Conservation (phyloP, 2,329 filamentous ascomycete species). For the Drechslerella dactyloides region DNA sequence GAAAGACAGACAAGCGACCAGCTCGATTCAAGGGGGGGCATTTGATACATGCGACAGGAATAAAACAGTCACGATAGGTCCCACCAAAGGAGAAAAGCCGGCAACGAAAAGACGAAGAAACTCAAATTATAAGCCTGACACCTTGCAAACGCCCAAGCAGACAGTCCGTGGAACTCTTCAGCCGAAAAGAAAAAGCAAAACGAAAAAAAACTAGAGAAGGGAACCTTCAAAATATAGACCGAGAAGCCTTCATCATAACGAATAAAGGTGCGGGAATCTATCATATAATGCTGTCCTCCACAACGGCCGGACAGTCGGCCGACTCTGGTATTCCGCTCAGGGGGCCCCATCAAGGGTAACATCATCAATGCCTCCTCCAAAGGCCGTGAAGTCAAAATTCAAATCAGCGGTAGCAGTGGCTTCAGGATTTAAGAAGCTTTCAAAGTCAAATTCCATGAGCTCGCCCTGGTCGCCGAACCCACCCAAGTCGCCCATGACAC, state of each 20-base stretch:
- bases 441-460: conserved; percentile 66
- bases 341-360: conserved; percentile 34
- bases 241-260: conserved; percentile 3
- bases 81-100: conserved; percentile 13
- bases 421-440: conserved; percentile 66
- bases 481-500: conserved; percentile 17
- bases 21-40: not conserved
- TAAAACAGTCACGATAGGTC: conserved; percentile 9
- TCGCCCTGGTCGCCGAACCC: conserved; percentile 28
- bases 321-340: conserved; percentile 6
- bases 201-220: not conserved
- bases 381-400: conserved; percentile 41
- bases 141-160: conserved; percentile 14
- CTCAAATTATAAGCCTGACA: conserved; percentile 18
- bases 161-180: too few relatives aligned
- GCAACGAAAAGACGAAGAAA: conserved; percentile 11
- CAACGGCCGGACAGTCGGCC: not conserved
- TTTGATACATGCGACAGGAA: not conserved
- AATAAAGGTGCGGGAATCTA: conserved; percentile 11
- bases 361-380: conserved; percentile 39
- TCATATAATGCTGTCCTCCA: not conserved
- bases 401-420: conserved; percentile 58
- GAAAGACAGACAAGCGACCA: not conserved
- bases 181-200: not conserved
- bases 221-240: conserved; percentile 56